Evolutionary conservation across 129 eudicot species (phyloP).

Genomic region (Artemisia annua): DNA sequence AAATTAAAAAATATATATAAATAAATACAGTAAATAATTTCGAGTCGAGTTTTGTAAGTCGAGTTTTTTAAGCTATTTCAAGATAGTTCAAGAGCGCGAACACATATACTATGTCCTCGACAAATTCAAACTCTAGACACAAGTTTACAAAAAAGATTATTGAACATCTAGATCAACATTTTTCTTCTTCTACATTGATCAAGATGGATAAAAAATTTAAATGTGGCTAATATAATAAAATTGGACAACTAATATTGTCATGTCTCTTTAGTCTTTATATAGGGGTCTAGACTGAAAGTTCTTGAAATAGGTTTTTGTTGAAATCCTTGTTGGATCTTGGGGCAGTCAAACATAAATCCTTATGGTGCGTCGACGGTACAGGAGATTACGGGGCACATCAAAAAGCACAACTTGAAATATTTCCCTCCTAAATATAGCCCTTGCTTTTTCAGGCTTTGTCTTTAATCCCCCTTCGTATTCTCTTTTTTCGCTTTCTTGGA

Average conservation of each 20-base stretch:
- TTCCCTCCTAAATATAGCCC: slow-evolving; percentile 34
- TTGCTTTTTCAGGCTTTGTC: slow-evolving; percentile 30
- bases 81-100: too few relatives aligned
- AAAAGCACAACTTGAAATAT: slow-evolving; percentile 27
- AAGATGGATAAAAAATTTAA: neutral
- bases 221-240: neutral
- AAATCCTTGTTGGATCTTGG: slow-evolving; percentile 42
- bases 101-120: too few relatives aligned
- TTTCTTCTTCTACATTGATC: neutral
- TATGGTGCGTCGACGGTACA: slow-evolving; percentile 19
- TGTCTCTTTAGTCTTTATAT: too few relatives aligned
- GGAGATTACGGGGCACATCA: slow-evolving; percentile 18
- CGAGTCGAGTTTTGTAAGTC: too few relatives aligned
- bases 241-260: neutral
- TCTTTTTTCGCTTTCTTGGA: slow-evolving; percentile 25
- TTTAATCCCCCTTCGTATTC: slow-evolving; percentile 35
- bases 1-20: too few relatives aligned
- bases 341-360: slow-evolving; percentile 29
- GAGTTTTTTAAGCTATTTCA: too few relatives aligned
- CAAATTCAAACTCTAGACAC: too few relatives aligned
- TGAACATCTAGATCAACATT: too few relatives aligned
- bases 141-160: too few relatives aligned
- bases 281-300: slow-evolving; percentile 29
- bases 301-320: slow-evolving; percentile 9
- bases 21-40: too few relatives aligned